Percentiles rank a stretch among this genome's conserved stretches.
phyloP scores from a whole-genome alignment of 371 early-diverging fungal species.

The Mortierella sp. region DNA sequence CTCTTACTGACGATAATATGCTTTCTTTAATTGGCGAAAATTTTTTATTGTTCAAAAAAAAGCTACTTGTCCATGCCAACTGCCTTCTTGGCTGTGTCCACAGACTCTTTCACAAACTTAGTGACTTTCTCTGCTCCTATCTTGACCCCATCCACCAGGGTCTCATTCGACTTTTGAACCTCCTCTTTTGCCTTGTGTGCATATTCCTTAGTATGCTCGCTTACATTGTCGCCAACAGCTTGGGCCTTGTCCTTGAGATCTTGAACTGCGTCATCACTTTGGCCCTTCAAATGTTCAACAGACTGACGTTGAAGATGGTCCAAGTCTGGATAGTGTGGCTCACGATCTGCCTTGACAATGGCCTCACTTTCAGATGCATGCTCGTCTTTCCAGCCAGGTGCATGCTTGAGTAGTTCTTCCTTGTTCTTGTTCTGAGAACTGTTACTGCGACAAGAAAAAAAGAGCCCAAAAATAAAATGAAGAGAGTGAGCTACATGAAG shows the following conservation, averaged over 20 bases:
- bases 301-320: slow-evolving; percentile 29
- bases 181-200: slow-evolving; percentile 2
- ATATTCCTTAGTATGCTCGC: slow-evolving; percentile 2
- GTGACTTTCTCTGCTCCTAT: slow-evolving; percentile 30
- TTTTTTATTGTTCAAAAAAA: not conserved
- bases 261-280: slow-evolving; percentile 1
- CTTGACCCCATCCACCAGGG: slow-evolving; percentile 27
- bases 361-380: slow-evolving; percentile 58
- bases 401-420: slow-evolving; percentile 29
- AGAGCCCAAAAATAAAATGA: not conserved
- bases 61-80: slow-evolving; percentile 26
- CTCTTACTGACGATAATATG: not conserved
- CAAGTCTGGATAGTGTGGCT: slow-evolving; percentile 11
- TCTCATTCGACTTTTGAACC: slow-evolving; percentile 10
- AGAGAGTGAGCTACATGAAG: not conserved
- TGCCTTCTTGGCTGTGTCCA: slow-evolving; percentile 38
- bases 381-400: slow-evolving; percentile 57
- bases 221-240: slow-evolving; percentile 1
- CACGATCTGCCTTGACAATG: slow-evolving; percentile 33
- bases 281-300: slow-evolving; percentile 20
- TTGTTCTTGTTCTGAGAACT: not conserved
- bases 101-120: slow-evolving; percentile 31
- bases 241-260: slow-evolving; percentile 24
- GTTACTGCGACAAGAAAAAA: not conserved
- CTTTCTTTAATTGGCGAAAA: slow-evolving; percentile 4